Conservation (phyloP, 2,329 filamentous ascomycete genomes). For the Alternaria sp. region DNA sequence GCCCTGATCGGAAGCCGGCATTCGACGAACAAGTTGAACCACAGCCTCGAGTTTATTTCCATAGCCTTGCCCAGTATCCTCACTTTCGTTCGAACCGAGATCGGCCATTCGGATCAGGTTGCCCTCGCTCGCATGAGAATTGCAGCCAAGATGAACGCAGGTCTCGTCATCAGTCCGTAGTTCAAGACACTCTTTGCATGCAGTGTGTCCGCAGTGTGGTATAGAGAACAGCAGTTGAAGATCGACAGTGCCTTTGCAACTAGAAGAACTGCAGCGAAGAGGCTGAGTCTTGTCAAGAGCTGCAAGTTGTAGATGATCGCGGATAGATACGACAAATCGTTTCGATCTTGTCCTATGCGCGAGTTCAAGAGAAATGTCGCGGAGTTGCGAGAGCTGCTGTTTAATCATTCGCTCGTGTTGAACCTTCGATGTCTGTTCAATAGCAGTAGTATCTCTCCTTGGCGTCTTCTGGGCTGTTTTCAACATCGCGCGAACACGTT, state of each 20-base stretch:
- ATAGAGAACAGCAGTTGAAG: slow-evolving; percentile 27
- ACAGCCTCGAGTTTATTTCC: slow-evolving; percentile 41
- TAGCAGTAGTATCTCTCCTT: slow-evolving; percentile 8
- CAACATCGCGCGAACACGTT: slow-evolving; percentile 18
- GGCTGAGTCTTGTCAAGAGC: neutral
- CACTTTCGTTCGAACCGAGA: slow-evolving; percentile 26
- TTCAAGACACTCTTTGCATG: slow-evolving; percentile 34
- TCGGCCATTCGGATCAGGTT: slow-evolving; percentile 35
- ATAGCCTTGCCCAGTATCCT: slow-evolving; percentile 36
- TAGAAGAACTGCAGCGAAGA: slow-evolving; percentile 27
- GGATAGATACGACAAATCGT: slow-evolving; percentile 34
- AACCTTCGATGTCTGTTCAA: slow-evolving; percentile 4
- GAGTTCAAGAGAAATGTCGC: slow-evolving; percentile 31
- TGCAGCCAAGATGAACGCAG: slow-evolving; percentile 35
- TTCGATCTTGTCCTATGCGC: slow-evolving; percentile 27
- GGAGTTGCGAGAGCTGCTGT: slow-evolving; percentile 28
- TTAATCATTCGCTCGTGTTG: slow-evolving; percentile 22
- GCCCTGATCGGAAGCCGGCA: slow-evolving; percentile 52
- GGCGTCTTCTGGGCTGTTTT: slow-evolving; percentile 16
- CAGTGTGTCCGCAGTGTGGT: slow-evolving; percentile 40
- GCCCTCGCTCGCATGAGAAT: slow-evolving; percentile 20
- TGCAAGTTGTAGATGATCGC: slow-evolving; percentile 16
- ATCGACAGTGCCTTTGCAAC: slow-evolving; percentile 20
- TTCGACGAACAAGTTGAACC: slow-evolving; percentile 44
- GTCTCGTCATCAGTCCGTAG: slow-evolving; percentile 30